Conservation (phyloP, 495 filamentous ascomycete species). For the Letharia lupina region DNA sequence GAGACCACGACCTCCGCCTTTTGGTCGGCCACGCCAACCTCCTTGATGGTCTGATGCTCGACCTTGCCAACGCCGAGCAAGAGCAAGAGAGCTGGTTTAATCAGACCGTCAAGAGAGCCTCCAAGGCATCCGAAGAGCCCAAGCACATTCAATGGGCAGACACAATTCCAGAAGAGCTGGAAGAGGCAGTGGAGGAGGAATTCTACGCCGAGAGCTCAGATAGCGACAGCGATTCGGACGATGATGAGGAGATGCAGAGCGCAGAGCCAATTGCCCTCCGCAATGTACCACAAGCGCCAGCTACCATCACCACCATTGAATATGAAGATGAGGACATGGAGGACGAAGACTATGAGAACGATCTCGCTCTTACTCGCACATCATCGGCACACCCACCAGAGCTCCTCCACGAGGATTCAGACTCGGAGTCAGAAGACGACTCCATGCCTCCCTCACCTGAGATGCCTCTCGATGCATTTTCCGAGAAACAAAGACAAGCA, state of each 20-base stretch:
- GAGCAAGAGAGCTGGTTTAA: conserved; percentile 99
- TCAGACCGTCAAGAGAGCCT: conserved; percentile 74
- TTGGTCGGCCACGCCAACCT: conserved; percentile 97
- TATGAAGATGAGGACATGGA: conserved; percentile 63
- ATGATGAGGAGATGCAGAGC: conserved; percentile 53
- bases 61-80: conserved; percentile 85
- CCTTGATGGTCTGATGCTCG: conserved; percentile 90
- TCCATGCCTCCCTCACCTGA: conserved; percentile 79
- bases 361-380: conserved; percentile 64
- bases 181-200: conserved; percentile 50
- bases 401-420: conserved; percentile 58
- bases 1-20: conserved; percentile 88
- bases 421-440: conserved; percentile 64
- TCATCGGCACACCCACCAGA: conserved; percentile 72
- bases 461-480: conserved; percentile 55
- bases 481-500: conserved; percentile 55
- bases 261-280: conserved; percentile 37
- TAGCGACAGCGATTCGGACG: conserved; percentile 50
- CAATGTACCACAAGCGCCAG: conserved; percentile 18
- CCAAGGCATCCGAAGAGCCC: conserved; percentile 43
- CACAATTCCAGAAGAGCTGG: conserved; percentile 55
- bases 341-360: conserved; percentile 51
- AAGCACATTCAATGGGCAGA: conserved; percentile 86
- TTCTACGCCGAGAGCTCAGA: conserved; percentile 59
- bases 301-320: conserved; percentile 42